These are phyloP conservation scores for Paramarasmius palmivorus DNA, from an alignment of 1,284 basidiomycete species.

Conservation along the genomic window DNA sequence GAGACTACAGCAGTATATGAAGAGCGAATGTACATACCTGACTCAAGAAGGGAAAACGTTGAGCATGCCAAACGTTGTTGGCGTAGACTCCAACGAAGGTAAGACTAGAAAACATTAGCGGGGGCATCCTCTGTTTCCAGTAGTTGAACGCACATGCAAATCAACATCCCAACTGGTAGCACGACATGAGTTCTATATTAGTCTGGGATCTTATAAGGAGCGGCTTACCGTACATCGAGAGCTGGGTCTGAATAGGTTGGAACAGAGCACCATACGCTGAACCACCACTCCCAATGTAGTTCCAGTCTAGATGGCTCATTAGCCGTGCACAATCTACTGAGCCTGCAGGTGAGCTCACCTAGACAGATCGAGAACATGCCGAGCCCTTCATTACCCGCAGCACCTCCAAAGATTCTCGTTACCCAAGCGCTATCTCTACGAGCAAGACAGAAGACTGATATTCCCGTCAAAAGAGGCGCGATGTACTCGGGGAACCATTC, in stretches of 20 bases:
- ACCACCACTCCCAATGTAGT: constrained; percentile 49
- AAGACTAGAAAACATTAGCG: constrained; percentile 19
- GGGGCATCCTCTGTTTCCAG: neutral
- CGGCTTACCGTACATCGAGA: constrained; percentile 24
- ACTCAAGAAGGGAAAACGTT: constrained; percentile 50
- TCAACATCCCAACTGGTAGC: constrained; percentile 33
- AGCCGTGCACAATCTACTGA: neutral
- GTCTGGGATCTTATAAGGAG: no score
- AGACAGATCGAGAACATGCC: constrained; percentile 43
- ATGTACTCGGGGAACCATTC: constrained; percentile 42
- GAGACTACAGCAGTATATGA: neutral
- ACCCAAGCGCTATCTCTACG: constrained; percentile 53
- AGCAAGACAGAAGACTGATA: constrained; percentile 60
- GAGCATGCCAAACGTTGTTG: constrained; percentile 41
- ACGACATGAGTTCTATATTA: no score
- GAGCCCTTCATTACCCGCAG: constrained; percentile 41
- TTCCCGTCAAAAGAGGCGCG: constrained; percentile 47
- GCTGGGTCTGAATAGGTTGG: constrained; percentile 42
- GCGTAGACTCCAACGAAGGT: constrained; percentile 35
- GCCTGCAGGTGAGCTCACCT: neutral
- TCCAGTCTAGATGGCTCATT: constrained; percentile 43
- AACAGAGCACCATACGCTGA: constrained; percentile 42
- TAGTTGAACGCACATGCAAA: constrained; percentile 37
- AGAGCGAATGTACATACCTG: constrained; percentile 38
- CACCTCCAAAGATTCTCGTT: constrained; percentile 56